A percentile compares a stretch with the other conserved stretches of the same genome.
Evolutionary conservation across 306 rosid species (phyloP).

Genomic region (Quercus berberidifolia): DNA sequence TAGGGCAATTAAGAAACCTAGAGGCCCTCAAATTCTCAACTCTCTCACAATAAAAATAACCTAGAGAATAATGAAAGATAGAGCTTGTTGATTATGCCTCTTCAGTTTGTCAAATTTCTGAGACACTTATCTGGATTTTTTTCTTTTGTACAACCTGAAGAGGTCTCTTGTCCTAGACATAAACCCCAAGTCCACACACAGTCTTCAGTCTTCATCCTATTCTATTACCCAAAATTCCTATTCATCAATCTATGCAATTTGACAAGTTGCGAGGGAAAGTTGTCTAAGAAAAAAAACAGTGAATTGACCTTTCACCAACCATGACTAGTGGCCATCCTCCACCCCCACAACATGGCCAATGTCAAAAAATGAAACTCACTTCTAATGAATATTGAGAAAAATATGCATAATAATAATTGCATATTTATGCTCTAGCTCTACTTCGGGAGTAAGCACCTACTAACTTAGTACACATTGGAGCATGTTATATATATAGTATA

Average conservation of each 20-base stretch:
- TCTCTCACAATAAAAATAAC: background rate
- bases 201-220: background rate
- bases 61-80: background rate
- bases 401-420: background rate
- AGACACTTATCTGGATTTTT: background rate
- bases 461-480: no score
- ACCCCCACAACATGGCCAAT: background rate
- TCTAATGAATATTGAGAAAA: no score
- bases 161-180: no score
- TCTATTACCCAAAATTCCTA: background rate
- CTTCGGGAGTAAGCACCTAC: no score
- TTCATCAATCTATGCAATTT: background rate
- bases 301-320: slow-evolving; percentile 12
- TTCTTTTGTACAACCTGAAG: background rate
- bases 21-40: background rate
- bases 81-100: background rate
- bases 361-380: background rate
- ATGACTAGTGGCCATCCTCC: background rate
- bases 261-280: background rate
- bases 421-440: no score
- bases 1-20: background rate
- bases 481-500: no score
- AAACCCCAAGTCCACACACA: background rate
- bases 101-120: background rate
- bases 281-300: background rate